These are phyloP conservation scores for Nigrograna mackinnonii DNA, from an alignment of 2,329 filamentous ascomycete species.

Conservation along the genomic window DNA sequence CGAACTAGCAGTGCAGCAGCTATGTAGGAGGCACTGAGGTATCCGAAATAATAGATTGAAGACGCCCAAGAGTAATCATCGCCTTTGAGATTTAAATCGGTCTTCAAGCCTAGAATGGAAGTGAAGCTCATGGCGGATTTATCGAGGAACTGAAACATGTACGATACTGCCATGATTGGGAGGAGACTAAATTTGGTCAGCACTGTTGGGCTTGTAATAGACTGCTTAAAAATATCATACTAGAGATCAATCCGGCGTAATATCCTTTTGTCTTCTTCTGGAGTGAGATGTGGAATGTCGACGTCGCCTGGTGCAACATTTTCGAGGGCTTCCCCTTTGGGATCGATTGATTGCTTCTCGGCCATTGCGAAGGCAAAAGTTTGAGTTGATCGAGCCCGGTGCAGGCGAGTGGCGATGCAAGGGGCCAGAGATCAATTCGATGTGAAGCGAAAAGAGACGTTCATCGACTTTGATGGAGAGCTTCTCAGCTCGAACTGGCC, in stretches of 20 bases:
- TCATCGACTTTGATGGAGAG: no score
- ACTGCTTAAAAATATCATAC: not conserved
- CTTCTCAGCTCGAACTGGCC: no score
- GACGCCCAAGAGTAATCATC: conserved; percentile 25
- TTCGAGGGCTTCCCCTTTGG: not conserved
- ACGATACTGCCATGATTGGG: conserved; percentile 18
- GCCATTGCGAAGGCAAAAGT: no score
- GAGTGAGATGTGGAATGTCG: not conserved
- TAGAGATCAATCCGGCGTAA: conserved; percentile 2
- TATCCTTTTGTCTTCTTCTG: conserved; percentile 1
- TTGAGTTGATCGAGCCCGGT: no score
- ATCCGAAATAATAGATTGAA: conserved; percentile 23
- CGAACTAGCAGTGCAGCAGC: conserved; percentile 9
- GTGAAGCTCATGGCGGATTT: conserved; percentile 18
- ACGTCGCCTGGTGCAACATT: no score
- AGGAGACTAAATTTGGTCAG: conserved; percentile 5
- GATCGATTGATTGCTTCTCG: no score
- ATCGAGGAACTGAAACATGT: conserved; percentile 22
- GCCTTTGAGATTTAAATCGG: conserved; percentile 18
- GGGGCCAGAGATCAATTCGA: no score
- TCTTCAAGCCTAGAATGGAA: conserved; percentile 23
- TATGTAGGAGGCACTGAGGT: conserved; percentile 6
- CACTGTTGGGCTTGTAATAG: not conserved
- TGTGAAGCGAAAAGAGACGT: no score
- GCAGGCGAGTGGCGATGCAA: no score